phyloP scores from a whole-genome alignment of 2,329 filamentous ascomycete genomes.

The Epichloe bromicola region DNA sequence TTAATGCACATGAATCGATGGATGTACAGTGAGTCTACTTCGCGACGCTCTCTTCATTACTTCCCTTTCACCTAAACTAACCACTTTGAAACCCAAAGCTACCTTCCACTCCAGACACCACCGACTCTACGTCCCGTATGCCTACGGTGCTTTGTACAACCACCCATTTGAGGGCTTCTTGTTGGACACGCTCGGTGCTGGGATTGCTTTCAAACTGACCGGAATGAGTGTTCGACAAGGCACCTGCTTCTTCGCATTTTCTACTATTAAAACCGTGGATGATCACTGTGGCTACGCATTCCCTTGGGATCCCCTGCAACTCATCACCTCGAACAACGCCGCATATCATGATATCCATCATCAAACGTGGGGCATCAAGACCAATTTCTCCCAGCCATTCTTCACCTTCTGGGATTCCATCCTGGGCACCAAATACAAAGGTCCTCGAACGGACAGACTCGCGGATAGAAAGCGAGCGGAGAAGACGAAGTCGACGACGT shows the following conservation, averaged over 20 bases:
- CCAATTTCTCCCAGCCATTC: constrained; percentile 80
- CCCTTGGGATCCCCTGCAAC: constrained; percentile 87
- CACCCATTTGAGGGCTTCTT: constrained; percentile 90
- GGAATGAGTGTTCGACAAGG: constrained; percentile 76
- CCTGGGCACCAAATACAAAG: constrained; percentile 72
- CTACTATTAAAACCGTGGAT: constrained; percentile 91
- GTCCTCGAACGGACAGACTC: constrained; percentile 34
- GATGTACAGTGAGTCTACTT: constrained; percentile 66
- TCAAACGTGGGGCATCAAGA: constrained; percentile 98
- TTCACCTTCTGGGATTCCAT: constrained; percentile 91
- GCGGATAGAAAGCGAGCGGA: constrained; percentile 24
- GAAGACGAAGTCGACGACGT: constrained; percentile 12
- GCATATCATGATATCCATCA: constrained; percentile 97
- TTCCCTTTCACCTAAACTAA: constrained; percentile 7
- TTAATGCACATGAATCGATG: constrained; percentile 96
- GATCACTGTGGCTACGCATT: constrained; percentile 96
- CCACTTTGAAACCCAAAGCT: constrained; percentile 30
- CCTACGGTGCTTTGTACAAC: constrained; percentile 93
- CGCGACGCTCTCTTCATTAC: neutral
- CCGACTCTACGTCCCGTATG: constrained; percentile 93
- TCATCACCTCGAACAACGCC: constrained; percentile 87
- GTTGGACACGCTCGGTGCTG: constrained; percentile 79
- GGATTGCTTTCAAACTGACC: constrained; percentile 67
- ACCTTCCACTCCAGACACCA: constrained; percentile 93
- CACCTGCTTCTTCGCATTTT: constrained; percentile 79